These are phyloP conservation scores for Yarrowia keelungensis DNA, from an alignment of 805 yeast genomes.

Conservation along the genomic window DNA sequence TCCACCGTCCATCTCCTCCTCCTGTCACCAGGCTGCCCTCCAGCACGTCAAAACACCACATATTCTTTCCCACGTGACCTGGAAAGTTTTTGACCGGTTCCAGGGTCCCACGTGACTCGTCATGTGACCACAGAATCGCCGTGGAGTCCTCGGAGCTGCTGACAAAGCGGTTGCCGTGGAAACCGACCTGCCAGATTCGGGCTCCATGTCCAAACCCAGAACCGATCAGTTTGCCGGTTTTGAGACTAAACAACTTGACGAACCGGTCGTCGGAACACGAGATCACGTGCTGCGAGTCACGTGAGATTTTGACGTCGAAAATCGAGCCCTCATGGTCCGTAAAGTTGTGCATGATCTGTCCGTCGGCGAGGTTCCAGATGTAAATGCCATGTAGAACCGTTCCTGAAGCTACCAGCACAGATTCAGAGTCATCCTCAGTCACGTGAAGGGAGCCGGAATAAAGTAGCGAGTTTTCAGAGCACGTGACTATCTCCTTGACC, in stretches of 20 bases:
- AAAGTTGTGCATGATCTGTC: constrained; percentile 59
- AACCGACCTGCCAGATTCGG: constrained; percentile 84
- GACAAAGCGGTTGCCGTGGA: constrained; percentile 57
- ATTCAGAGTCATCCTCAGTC: constrained; percentile 43
- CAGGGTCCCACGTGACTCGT: constrained; percentile 46
- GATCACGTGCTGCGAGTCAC: constrained; percentile 61
- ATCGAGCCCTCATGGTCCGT: constrained; percentile 90
- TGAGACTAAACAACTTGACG: constrained; percentile 73
- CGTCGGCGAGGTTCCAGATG: constrained; percentile 63
- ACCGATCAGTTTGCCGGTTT: constrained; percentile 64
- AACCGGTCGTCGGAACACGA: constrained; percentile 96
- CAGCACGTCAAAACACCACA: constrained; percentile 77
- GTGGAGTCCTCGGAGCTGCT: constrained; percentile 90
- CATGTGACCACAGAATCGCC: constrained; percentile 74
- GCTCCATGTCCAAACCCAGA: constrained; percentile 98
- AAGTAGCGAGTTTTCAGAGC: constrained; percentile 78
- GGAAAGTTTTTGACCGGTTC: constrained; percentile 60
- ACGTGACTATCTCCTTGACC: constrained; percentile 52
- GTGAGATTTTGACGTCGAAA: constrained; percentile 74
- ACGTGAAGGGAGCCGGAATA: constrained; percentile 81
- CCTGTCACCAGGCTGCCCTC: constrained; percentile 73
- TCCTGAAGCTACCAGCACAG: constrained; percentile 78
- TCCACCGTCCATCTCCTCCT: constrained; percentile 71
- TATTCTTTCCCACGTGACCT: constrained; percentile 82
- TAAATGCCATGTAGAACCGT: constrained; percentile 90